Evolutionary conservation across 331 rosid species (phyloP), one percentile per base, ranked within the genome.

Genomic region (Rhamnella rubrinervis): DNA sequence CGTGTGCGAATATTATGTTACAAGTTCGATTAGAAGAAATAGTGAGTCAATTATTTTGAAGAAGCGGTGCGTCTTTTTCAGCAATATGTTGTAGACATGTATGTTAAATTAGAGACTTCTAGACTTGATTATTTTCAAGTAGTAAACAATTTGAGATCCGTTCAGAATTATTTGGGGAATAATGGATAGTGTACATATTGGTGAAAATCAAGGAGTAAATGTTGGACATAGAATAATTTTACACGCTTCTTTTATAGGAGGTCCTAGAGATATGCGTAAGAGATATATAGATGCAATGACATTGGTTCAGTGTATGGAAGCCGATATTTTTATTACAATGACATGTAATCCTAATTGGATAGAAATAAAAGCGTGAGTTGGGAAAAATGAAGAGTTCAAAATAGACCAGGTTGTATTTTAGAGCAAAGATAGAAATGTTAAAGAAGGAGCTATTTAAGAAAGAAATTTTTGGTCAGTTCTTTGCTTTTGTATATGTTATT

Each of bases 281-380:
- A 15, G 71, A 5, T 63, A 37, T 40, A 6, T 41, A 1, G 35
- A 41, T 17, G 70, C 51, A 35, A 71, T 61, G 59, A 7, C 52
- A 1, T 51, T 71, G 21, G 67, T 61, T 1, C 68, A 12, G n/a
- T 8, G 20, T 60, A 14, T 62, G 68, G n/a, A 61, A 51, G 14
- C 68, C 52, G 21, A 71, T 19, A n/a, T 71, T 0, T 49, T 71
- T 19, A 6, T 71, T 11, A 71, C 68, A 1, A 61, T 71, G 60
- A 71, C 69, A 37, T 61, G 62, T 20, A 71, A 61, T 21, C 61
- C 61, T 2, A 71, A 28, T 4, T 66, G 61, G 63, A 20, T 9
- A 8, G 44, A 67, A 50, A 74, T 67, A 15, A 55, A 38, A 1
- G n/a, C 9, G 40, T 8, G 37, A 63, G 8, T 14, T 64, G 21